Percentiles rank a stretch among this genome's conserved stretches.
phyloP scores from a whole-genome alignment of 2,329 filamentous ascomycete genomes.

The Neonectria sp. region DNA sequence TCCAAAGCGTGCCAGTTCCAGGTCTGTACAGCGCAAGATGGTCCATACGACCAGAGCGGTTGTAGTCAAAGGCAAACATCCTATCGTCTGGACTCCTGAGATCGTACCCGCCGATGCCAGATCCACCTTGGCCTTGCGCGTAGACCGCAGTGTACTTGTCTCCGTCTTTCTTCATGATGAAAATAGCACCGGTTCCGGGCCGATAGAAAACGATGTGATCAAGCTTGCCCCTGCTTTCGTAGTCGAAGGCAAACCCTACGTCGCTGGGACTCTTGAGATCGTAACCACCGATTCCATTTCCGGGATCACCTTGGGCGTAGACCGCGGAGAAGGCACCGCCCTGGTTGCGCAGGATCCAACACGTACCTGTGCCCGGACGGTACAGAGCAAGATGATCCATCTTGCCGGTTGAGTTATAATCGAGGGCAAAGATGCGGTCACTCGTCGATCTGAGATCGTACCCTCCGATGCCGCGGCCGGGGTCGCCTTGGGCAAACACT shows the following conservation, averaged over 20 bases:
- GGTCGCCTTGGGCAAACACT: constrained; percentile 12
- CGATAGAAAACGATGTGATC: constrained; percentile 24
- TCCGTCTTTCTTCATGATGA: constrained; percentile 10
- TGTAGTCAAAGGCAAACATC: constrained; percentile 21
- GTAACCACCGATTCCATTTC: constrained; percentile 21
- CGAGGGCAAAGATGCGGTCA: constrained; percentile 18
- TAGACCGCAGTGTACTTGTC: constrained; percentile 9
- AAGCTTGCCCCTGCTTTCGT: constrained; percentile 20
- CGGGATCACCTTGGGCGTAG: constrained; percentile 20
- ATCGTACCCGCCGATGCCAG: constrained; percentile 24
- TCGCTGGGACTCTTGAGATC: constrained; percentile 15
- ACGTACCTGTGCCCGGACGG: constrained; percentile 16
- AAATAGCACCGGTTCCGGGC: constrained; percentile 19
- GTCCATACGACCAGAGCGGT: constrained; percentile 7
- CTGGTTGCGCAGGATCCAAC: constrained; percentile 18
- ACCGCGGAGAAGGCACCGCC: constrained; percentile 3
- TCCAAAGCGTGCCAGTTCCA: constrained; percentile 16
- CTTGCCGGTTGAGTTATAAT: constrained; percentile 18
- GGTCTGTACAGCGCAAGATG: constrained; percentile 23
- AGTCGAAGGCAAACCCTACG: constrained; percentile 24
- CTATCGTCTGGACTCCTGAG: constrained; percentile 17
- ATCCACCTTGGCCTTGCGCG: constrained; percentile 13
- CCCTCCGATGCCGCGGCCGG: constrained; percentile 15
- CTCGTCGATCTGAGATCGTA: constrained; percentile 14
- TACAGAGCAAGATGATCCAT: constrained; percentile 19